Evolutionary conservation across 208 protist genomes (phyloP), one percentile per base, ranked within the genome.

Genomic region (Crithidia bombi): DNA sequence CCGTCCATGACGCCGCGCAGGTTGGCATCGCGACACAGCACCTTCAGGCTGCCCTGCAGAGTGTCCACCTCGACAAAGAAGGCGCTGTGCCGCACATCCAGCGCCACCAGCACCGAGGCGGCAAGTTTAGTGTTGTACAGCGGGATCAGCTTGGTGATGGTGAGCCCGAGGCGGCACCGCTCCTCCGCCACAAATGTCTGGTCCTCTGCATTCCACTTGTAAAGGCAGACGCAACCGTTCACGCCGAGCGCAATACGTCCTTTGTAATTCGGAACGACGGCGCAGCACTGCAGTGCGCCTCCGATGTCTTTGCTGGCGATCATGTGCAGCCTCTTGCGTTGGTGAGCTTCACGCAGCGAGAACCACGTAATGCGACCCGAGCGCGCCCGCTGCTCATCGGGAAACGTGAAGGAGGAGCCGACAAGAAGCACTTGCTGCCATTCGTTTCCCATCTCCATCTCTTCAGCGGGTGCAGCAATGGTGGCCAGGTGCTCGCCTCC

Each of bases 321-420:
- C 2, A 69, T n/a, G 55, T 50, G 62, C 26, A 75, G 62, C 28
- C 63, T 61, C 32, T 25, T 35, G 5, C 62, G 59, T 14, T 69
- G 62, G 30, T 57, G 47, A 2, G 51, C 36, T 44, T 68, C 63
- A 15, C 62, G 61, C 52, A 75, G 36, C 7, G 52, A 23, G 26
- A 73, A 87, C 87, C 87, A 92, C 38, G 69, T 74, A 44, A 92
- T 76, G 21, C 87, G 75, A 36, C 87, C 85, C 0, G 84, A 89
- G 9, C 87, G 81, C 26, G 87, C 41, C 3, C 66, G 75, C 61
- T 79, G 83, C 64, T 92, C 87, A 36, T 92, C 83, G 2, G 86
- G 82, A 77, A 96, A 96, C 15, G 76, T 81, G 78, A 96, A 91
- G 17, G 86, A 85, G 2, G 88, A 88, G 23, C 91, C 91, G 26